These are phyloP conservation scores for Blepharisma stoltei DNA, from an alignment of 73 alveolate genomes.

Conservation along the genomic window DNA sequence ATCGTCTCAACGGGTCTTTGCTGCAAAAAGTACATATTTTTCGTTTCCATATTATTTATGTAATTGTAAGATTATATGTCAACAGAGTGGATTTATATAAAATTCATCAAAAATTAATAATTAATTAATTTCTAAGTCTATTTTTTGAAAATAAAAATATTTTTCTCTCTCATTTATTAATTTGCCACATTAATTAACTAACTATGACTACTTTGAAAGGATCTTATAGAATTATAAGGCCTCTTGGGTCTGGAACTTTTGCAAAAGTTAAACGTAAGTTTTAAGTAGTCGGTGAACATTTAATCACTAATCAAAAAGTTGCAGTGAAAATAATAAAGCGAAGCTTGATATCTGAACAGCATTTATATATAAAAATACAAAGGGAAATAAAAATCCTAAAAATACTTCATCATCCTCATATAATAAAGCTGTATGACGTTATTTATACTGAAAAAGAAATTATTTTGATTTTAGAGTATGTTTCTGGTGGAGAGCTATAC, in stretches of 20 bases:
- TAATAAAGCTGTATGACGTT: slow-evolving; percentile 68
- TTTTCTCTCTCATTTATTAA: no score
- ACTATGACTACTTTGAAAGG: no score
- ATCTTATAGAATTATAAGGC: not conserved
- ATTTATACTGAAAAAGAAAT: slow-evolving; percentile 85
- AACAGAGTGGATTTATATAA: no score
- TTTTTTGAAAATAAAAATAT: no score
- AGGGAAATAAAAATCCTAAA: slow-evolving; percentile 83
- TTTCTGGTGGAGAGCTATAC: slow-evolving; percentile 90
- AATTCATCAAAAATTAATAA: no score
- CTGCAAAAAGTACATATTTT: no score
- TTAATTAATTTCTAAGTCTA: no score
- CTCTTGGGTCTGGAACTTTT: slow-evolving; percentile 21
- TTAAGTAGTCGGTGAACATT: slow-evolving; percentile 76
- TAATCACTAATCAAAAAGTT: slow-evolving; percentile 76
- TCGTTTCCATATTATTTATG: no score
- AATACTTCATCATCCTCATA: slow-evolving; percentile 90
- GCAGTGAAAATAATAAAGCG: slow-evolving; percentile 87
- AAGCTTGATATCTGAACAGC: slow-evolving; percentile 53
- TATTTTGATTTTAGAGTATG: slow-evolving; percentile 87
- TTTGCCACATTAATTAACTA: no score
- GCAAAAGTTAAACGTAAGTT: slow-evolving; percentile 17
- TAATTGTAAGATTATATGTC: no score
- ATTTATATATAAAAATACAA: slow-evolving; percentile 63
- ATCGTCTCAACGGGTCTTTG: no score